Evolutionary conservation across 305 asterid genomes (phyloP).

Genomic region (Striga hermonthica): DNA sequence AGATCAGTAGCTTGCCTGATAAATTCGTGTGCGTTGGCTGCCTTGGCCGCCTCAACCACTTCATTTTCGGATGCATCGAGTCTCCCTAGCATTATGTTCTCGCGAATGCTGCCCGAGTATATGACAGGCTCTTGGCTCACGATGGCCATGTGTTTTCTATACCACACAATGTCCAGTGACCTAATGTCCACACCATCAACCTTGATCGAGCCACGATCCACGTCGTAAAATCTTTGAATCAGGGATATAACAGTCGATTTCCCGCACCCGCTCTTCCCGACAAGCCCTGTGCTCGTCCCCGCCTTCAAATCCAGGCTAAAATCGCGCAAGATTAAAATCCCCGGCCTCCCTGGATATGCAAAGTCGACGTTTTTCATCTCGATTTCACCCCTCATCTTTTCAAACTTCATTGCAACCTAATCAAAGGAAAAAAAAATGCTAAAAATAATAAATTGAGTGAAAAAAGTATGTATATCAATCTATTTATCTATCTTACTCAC

Average conservation of each 20-base stretch:
- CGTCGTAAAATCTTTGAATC: slow-evolving; percentile 78
- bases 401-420: slow-evolving; percentile 64
- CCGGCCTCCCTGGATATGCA: slow-evolving; percentile 79
- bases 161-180: slow-evolving; percentile 70
- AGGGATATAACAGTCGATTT: slow-evolving; percentile 80
- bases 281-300: slow-evolving; percentile 68
- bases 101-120: slow-evolving; percentile 76
- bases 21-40: slow-evolving; percentile 88
- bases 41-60: slow-evolving; percentile 64
- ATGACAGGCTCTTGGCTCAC: slow-evolving; percentile 89
- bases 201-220: slow-evolving; percentile 65
- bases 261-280: slow-evolving; percentile 95
- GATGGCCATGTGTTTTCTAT: slow-evolving; percentile 81
- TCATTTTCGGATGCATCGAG: slow-evolving; percentile 72
- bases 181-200: slow-evolving; percentile 68
- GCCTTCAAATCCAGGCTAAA: slow-evolving; percentile 17
- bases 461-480: no score
- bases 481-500: no score
- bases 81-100: slow-evolving; percentile 80
- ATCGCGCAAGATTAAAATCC: slow-evolving; percentile 24
- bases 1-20: slow-evolving; percentile 44
- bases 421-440: slow-evolving; percentile 39
- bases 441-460: no score
- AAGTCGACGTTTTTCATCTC: slow-evolving; percentile 66
- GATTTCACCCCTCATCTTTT: slow-evolving; percentile 68